Conservation (phyloP, 768 basidiomycete genomes). For the Tricholoma matsutake region DNA sequence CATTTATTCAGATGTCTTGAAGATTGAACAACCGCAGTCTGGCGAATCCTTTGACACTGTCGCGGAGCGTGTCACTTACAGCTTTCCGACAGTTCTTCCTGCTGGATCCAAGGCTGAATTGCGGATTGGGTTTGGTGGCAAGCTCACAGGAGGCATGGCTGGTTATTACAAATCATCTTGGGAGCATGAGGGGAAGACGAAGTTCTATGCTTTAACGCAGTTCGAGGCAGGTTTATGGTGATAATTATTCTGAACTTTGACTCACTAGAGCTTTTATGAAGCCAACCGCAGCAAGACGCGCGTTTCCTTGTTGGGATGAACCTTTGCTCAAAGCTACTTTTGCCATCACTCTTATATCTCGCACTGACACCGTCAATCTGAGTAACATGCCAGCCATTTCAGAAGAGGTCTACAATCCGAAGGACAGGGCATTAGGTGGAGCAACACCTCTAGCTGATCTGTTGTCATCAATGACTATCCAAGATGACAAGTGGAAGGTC, state of each 20-base stretch:
- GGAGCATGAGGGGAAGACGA: constrained; percentile 60
- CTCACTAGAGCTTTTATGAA: constrained; percentile 26
- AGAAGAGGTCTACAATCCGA: constrained; percentile 45
- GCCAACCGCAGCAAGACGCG: constrained; percentile 81
- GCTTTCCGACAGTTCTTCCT: constrained; percentile 55
- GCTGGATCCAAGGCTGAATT: constrained; percentile 70
- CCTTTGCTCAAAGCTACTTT: constrained; percentile 87
- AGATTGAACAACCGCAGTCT: constrained; percentile 42
- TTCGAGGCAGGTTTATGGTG: constrained; percentile 56
- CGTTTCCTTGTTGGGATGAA: constrained; percentile 93
- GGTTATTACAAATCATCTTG: constrained; percentile 78
- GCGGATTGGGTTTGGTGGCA: constrained; percentile 64
- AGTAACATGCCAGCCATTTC: constrained; percentile 83
- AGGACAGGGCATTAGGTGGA: constrained; percentile 24
- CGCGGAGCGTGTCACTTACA: constrained; percentile 63
- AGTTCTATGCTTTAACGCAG: constrained; percentile 81
- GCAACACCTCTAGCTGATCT: constrained; percentile 36
- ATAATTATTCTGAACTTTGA: not conserved
- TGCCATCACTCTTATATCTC: constrained; percentile 75
- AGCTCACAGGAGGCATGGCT: constrained; percentile 69
- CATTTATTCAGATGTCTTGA: constrained; percentile 53
- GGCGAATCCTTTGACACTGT: constrained; percentile 53
- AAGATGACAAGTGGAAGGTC: constrained; percentile 67
- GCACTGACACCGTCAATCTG: constrained; percentile 68
- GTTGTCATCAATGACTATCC: constrained; percentile 37